Evolutionary conservation across 371 early-diverging fungal species (phyloP), one percentile per base, ranked within the genome.

Genomic region (Mucor ambiguus): DNA sequence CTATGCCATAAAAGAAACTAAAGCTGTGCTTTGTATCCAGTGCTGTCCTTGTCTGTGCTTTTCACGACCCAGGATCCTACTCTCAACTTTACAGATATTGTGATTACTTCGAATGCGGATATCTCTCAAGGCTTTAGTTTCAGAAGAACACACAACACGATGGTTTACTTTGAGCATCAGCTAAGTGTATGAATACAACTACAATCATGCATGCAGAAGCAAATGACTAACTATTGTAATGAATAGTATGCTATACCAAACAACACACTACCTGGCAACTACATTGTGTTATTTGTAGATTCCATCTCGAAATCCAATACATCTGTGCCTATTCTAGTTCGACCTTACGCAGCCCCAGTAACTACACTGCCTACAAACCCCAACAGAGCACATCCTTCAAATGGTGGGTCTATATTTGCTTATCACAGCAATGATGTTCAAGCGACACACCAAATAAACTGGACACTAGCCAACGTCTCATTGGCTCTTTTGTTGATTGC

Each of bases 241-340:
- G 0, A 9, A 29, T 64, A 72, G 67, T 81, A 76, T 37, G 55
- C 74, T 7, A 74, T 81, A 46, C 78, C 78, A 28, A 70, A 67
- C 1, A 68, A 55, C 5, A 65, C 73, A 20, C n/a, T 63, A 18
- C 69, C 78, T 61, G 81, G 81, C 24, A 71, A 61, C 12, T 81
- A 81, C 44, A 48, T 69, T 30, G 77, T 81, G 20, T 38, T 76
- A 24, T 74, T 78, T 66, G 68, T 66, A n/a, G 66, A 77, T 49
- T 55, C 71, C 29, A 63, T 76, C 49, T 75, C 79, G n/a, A 69
- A 69, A 14, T 61, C 62, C 1, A 81, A 81, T 44, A 73, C 73
- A 7, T 71, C 78, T 35, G 61, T 81, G 10, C 72, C 81, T 26
- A 75, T 81, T 56, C 29, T 68, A 32, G 75, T 81, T 58, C 68